Evolutionary conservation across 192 early-diverging fungal species (phyloP).

Genomic region (Gorgonomyces haynaldii): DNA sequence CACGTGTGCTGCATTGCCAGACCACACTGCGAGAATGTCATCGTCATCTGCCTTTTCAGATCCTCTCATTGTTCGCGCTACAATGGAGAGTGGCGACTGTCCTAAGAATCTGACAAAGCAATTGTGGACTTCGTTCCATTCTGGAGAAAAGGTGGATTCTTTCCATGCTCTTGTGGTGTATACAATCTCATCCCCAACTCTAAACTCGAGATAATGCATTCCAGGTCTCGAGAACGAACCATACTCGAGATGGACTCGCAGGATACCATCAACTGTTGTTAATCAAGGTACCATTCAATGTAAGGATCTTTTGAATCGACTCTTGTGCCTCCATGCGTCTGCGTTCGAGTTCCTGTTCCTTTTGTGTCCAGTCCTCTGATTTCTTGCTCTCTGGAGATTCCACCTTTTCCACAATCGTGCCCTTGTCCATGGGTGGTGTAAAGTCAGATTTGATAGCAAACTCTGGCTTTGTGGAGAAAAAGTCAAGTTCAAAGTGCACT

Average conservation of each 20-base stretch:
- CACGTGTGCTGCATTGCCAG: background rate
- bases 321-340: background rate
- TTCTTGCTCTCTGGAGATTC: background rate
- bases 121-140: background rate
- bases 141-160: no score
- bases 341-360: background rate
- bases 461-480: background rate
- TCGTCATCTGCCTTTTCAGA: no score
- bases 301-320: background rate
- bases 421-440: background rate
- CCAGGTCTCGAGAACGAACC: no score
- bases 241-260: no score
- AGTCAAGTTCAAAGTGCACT: conserved; percentile 23
- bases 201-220: no score
- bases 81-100: background rate
- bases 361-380: background rate
- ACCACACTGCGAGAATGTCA: background rate
- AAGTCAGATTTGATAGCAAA: conserved; percentile 3
- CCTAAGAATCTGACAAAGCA: background rate
- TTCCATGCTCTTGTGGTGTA: no score
- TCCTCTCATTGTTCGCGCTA: background rate
- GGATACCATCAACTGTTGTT: no score
- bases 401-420: background rate
- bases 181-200: no score
- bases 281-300: background rate